phyloP scores from a whole-genome alignment of 1,284 basidiomycete species.

The Cutaneotrichosporon sp. region DNA sequence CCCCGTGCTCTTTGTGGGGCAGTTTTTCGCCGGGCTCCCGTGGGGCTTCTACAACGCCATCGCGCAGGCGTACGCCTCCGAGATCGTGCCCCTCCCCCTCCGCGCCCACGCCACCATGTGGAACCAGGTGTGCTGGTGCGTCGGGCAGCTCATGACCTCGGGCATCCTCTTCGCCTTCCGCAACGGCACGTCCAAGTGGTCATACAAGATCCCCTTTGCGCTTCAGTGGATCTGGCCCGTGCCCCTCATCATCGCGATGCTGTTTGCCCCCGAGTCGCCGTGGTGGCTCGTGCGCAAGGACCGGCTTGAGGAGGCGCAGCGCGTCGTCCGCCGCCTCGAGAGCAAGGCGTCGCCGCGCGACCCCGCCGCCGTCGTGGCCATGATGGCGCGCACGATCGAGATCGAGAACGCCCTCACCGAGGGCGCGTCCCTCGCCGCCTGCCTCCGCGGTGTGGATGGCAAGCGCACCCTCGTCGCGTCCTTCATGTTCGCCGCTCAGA shows the following conservation, averaged over 20 bases:
- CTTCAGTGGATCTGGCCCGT: constrained; percentile 49
- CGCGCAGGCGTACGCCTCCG: constrained; percentile 49
- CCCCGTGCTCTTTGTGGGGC: constrained; percentile 20
- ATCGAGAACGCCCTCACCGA: constrained; percentile 29
- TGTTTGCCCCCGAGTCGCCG: constrained; percentile 36
- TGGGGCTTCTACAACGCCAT: constrained; percentile 34
- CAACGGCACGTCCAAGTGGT: constrained; percentile 37
- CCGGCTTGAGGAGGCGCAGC: constrained; percentile 38
- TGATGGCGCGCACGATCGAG: constrained; percentile 42
- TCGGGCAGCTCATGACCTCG: constrained; percentile 45
- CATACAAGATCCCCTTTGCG: constrained; percentile 39
- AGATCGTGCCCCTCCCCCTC: constrained; percentile 54
- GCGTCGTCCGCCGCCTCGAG: constrained; percentile 28
- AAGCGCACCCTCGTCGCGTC: constrained; percentile 28
- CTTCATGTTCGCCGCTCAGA: constrained; percentile 31
- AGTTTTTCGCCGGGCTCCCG: constrained; percentile 32
- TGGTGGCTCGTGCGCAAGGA: constrained; percentile 46
- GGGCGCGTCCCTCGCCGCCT: constrained; percentile 28
- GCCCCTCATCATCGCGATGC: constrained; percentile 40
- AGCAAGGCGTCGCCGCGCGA: constrained; percentile 25
- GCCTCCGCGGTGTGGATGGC: constrained; percentile 33
- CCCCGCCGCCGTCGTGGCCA: constrained; percentile 31
- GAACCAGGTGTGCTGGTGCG: constrained; percentile 53
- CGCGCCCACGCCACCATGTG: constrained; percentile 49
- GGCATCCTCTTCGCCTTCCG: constrained; percentile 54